A percentile compares a stretch with the other conserved stretches of the same genome.
Evolutionary conservation across 2,329 filamentous ascomycete species (phyloP).

Genomic region (Hymenoscyphus linearis): DNA sequence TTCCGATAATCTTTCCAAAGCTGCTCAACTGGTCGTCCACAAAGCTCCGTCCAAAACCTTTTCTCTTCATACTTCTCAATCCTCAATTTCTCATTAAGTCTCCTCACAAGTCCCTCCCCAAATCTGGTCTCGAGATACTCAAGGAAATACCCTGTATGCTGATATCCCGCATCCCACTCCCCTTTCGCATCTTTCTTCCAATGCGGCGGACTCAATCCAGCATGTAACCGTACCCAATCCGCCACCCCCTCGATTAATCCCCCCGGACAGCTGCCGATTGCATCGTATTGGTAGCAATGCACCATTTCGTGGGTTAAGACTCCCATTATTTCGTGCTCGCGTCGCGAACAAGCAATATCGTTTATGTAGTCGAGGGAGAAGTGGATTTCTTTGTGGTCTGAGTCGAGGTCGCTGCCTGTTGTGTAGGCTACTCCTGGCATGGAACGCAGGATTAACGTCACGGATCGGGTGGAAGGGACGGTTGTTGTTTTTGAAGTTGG

Average conservation of each 20-base stretch:
- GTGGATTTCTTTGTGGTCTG: slow-evolving; percentile 90
- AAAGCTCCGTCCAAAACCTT: slow-evolving; percentile 61
- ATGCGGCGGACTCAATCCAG: slow-evolving; percentile 70
- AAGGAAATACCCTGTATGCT: slow-evolving; percentile 86
- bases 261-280: slow-evolving; percentile 53
- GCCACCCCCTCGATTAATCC: slow-evolving; percentile 88
- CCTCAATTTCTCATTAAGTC: slow-evolving; percentile 63
- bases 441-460: slow-evolving; percentile 74
- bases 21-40: slow-evolving; percentile 59
- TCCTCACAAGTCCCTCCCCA: slow-evolving; percentile 53
- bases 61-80: slow-evolving; percentile 58
- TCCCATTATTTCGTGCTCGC: slow-evolving; percentile 65
- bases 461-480: slow-evolving; percentile 65
- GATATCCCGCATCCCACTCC: slow-evolving; percentile 85
- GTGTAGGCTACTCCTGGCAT: slow-evolving; percentile 90
- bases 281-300: slow-evolving; percentile 87
- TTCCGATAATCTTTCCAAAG: slow-evolving; percentile 71
- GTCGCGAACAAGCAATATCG: slow-evolving; percentile 37
- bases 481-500: slow-evolving; percentile 37
- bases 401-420: slow-evolving; percentile 69
- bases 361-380: slow-evolving; percentile 72
- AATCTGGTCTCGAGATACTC: slow-evolving; percentile 72
- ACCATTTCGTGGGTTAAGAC: slow-evolving; percentile 91
- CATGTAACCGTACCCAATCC: slow-evolving; percentile 81
- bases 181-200: slow-evolving; percentile 58